Base-by-base conservation (phyloP, 257 asterid genomes). In the Pogostemon cablin region DNA sequence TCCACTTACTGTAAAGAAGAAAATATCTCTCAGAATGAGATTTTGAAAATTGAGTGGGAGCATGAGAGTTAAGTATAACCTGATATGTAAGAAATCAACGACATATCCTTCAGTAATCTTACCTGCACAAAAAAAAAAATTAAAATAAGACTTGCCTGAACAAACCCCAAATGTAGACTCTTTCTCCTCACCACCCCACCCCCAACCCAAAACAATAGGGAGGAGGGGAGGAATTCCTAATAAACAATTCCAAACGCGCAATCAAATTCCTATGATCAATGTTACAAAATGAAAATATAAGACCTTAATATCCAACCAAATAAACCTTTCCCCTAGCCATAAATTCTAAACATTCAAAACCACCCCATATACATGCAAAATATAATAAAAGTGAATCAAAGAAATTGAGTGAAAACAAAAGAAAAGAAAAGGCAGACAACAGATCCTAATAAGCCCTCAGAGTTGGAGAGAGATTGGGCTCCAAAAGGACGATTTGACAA, bases 81-180 rank as follows among this genome's bases (percentile, higher is more conserved):
- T 82, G 98, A 88, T 65, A 93, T 86, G 71, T 85, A 93, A 40
- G 97, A 93, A 66, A 93, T 77, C 65, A 88, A 72, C 9, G 91
- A 91, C 11, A 93, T 78, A 78, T 93, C 97, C 77, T 80, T 93
- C 73, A 90, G 73, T 86, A 89, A 85, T 12, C 39, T 43, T 1
- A 25, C 32, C 32, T 25, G 25, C 17, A 15, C 17, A 15, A 1
- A 56, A 44, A 6, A 32, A 5, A 17, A 25, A 25, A 25, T 25
- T 25, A 15, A 25, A 25, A 25, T 35, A 15, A 15, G 1, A 55
- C 42, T 35, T 65, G 44, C 62, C 65, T 43, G 73, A 75, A 67
- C 70, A 65, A 50, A 62, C 44, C 37, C 57, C 32, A 68, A 67
- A 7, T 32, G 35, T 37, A 66, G 2, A 46, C 63, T 42, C 43